Evolutionary conservation across 257 asterid species (phyloP), one percentile per base, ranked within the genome.

Genomic region (Solanum paucissectum): DNA sequence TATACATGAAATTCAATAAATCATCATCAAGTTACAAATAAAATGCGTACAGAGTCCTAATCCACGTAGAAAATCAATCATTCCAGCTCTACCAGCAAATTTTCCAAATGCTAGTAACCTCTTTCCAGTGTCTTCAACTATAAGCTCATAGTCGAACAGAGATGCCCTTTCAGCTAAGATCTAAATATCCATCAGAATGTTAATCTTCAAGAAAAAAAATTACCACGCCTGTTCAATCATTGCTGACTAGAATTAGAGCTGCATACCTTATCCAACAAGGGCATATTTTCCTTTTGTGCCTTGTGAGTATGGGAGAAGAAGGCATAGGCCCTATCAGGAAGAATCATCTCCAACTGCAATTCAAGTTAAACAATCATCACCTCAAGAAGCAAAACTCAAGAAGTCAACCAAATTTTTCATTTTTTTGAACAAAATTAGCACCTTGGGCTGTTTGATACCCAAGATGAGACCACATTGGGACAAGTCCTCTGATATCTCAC

Each of bases 261-360:
- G 72, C 20, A 23, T 83, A 97, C 99, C 98, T 95, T 97, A 92
- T 95, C 99, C 86, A 97, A 94, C 92, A 97, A 94, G 18, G 98
- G 99, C 99, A 97, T 95, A 83, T 95, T 97, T 90, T 97, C 99
- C 87, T 88, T 94, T 83, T 95, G 98, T 52, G 99, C 98, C 93
- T 97, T 97, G 91, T 97, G 99, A 34, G 99, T 95, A 88, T 97
- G 99, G 16, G 98, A 97, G 92, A 97, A 97, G 91, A 97, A 97
- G 9, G 98, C 94, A 88, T 97, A 97, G 23, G 96, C 97, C 90
- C 97, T 93, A 62, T 93, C 89, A 27, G 96, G 98, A 85, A 97
- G 98, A 89, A 97, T 95, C 99, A 97, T 94, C 88, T 95, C 98
- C 95, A 95, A 90, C 99, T 97, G 95, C 94, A 74, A 92, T 60